Evolutionary conservation across 352 stramenopile genomes (phyloP).

Genomic region (Phytophthora aleatoria): DNA sequence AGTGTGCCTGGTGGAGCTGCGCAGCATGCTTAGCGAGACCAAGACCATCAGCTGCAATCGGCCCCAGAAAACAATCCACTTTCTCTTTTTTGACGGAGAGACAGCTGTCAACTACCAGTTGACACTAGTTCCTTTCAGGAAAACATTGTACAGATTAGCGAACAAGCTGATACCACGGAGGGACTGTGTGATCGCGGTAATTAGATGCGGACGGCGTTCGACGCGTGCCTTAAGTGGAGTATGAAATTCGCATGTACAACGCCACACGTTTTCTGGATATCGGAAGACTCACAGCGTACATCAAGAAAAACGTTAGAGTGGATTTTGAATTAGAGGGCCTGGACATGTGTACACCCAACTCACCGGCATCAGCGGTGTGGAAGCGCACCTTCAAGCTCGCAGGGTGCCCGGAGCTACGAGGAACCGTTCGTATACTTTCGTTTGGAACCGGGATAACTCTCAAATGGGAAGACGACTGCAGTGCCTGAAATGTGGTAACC

Average conservation of each 20-base stretch:
- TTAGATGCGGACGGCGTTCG: not conserved
- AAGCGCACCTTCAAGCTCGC: not conserved
- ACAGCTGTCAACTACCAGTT: no score
- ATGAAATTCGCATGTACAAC: not conserved
- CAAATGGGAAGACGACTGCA: not conserved
- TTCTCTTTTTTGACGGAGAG: no score
- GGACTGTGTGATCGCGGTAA: no score
- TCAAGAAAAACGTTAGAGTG: not conserved
- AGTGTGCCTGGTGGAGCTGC: no score
- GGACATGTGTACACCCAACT: conserved; percentile 5
- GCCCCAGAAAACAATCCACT: no score
- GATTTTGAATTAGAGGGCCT: conserved; percentile 1
- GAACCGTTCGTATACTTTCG: not conserved
- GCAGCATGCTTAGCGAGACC: no score
- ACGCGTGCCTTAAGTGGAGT: not conserved
- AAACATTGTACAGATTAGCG: no score
- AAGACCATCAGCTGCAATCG: no score
- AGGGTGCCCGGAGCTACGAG: conserved; percentile 2
- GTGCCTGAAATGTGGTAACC: not conserved
- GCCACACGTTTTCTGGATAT: not conserved
- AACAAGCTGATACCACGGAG: no score
- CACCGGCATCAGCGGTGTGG: conserved; percentile 2
- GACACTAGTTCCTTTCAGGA: no score
- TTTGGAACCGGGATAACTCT: not conserved
- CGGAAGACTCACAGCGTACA: not conserved